Evolutionary conservation across 768 basidiomycete genomes (phyloP).

Genomic region (Lactarius psammicola): DNA sequence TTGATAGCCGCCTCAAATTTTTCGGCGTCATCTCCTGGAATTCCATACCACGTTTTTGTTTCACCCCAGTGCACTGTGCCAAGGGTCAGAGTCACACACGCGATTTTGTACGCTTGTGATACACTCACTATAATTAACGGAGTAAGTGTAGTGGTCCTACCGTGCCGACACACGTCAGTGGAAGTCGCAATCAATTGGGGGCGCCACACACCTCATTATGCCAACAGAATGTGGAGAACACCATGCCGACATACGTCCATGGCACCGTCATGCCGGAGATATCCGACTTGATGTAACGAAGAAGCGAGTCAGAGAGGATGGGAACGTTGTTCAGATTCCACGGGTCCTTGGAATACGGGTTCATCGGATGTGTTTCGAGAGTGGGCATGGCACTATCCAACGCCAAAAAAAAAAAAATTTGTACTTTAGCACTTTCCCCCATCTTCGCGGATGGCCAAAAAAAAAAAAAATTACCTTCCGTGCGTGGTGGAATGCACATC

Average conservation of each 20-base stretch:
- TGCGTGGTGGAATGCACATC: constrained; percentile 97
- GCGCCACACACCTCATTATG: constrained; percentile 78
- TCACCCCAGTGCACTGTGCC: constrained; percentile 94
- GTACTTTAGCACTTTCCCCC: constrained; percentile 5
- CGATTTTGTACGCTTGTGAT: not conserved
- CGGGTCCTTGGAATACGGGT: constrained; percentile 83
- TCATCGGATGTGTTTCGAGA: constrained; percentile 86
- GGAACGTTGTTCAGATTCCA: constrained; percentile 99
- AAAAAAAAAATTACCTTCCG: constrained; percentile 68
- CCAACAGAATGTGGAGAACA: constrained; percentile 99
- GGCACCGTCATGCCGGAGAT: constrained; percentile 99
- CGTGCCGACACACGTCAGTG: constrained; percentile 1
- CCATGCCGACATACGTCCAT: constrained; percentile 99
- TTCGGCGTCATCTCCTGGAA: constrained; percentile 92
- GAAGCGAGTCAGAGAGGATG: constrained; percentile 85
- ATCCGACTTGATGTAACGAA: constrained; percentile 97
- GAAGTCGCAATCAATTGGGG: constrained; percentile 9
- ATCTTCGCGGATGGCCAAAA: constrained; percentile 22
- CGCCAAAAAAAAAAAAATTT: constrained; percentile 5
- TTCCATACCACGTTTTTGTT: constrained; percentile 99
- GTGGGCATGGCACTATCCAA: constrained; percentile 85
- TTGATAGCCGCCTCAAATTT: constrained; percentile 96
- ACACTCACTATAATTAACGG: constrained; percentile 84
- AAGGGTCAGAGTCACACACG: constrained; percentile 14
- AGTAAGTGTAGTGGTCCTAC: constrained; percentile 97